Evolutionary conservation across 2,329 filamentous ascomycete species (phyloP), one percentile per base, ranked within the genome.

Genomic region (Diaporthe citrichinensis): DNA sequence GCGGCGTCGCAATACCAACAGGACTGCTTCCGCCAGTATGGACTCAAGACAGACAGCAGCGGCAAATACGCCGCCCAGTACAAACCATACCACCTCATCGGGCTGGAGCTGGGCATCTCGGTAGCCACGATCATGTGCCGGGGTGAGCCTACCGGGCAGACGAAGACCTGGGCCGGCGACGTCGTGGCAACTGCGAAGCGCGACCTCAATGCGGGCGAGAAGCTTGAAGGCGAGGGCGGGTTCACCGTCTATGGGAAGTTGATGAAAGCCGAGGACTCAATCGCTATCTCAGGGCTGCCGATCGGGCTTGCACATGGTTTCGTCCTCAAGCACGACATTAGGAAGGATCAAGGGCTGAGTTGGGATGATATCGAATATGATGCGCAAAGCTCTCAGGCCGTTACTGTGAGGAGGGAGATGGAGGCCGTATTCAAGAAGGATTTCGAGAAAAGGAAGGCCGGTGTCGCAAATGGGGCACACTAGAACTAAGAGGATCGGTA

Each of bases 21-120:
- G 71, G 85, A 85, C 23, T 86, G 83, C 79, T 87, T 87, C 81
- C 82, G 83, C 79, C 84, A 86, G 76, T 87, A 87, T 73, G 85
- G 86, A 8, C 81, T 87, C 17, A 82, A 86, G 79, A 87, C 85
- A 0, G 85, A 87, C 73, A 79, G 79, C 17, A 84, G 82, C 1
- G 84, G 84, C 23, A 81, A 81, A 74, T 87, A 86, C 74, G 85
- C 86, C 7, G 84, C 83, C 3, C 84, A 87, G 76, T 87, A 84
- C 80, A 87, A 87, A 80, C 86, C 86, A 17, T 88, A 85, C 77
- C 86, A 87, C 78, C 81, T 88, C 28, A 88, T 88, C 72, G 85
- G 86, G 12, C 82, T 87, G 14, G 86, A 88, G 78, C 82, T 88
- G 4, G 86, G 86, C 7, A 80, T 86, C 25, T 86, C 84, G 2